Evolutionary conservation across 2,329 filamentous ascomycete genomes (phyloP).

Genomic region (Colletotrichum caudatum): DNA sequence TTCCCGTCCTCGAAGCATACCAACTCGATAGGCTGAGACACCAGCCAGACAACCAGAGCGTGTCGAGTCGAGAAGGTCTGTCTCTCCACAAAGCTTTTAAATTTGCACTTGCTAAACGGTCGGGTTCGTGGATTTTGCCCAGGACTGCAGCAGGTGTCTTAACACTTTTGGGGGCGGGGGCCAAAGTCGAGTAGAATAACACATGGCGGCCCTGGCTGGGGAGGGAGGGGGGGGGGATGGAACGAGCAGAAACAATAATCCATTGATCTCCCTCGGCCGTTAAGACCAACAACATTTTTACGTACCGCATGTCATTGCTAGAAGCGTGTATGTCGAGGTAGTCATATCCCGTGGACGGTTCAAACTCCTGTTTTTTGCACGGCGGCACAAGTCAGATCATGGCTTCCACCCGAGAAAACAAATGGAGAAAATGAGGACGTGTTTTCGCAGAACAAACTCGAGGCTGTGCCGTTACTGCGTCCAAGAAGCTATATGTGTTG

Average conservation of each 20-base stretch:
- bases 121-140: constrained; percentile 1
- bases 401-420: constrained; percentile 16
- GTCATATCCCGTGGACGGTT: constrained; percentile 66
- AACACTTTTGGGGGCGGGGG: constrained; percentile 20
- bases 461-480: constrained; percentile 33
- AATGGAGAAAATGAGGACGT: constrained; percentile 19
- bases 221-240: not conserved
- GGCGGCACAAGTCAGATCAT: constrained; percentile 46
- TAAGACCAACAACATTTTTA: constrained; percentile 45
- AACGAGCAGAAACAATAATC: constrained; percentile 5
- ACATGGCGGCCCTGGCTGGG: constrained; percentile 15
- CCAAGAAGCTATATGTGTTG: constrained; percentile 16
- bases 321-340: constrained; percentile 65
- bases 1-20: constrained; percentile 1
- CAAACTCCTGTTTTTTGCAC: constrained; percentile 64
- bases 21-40: constrained; percentile 16
- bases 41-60: constrained; percentile 4
- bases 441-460: constrained; percentile 27
- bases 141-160: constrained; percentile 15
- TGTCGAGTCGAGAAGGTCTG: constrained; percentile 14
- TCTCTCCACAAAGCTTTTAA: constrained; percentile 13
- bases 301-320: constrained; percentile 67
- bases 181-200: constrained; percentile 36
- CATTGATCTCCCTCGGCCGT: constrained; percentile 8
- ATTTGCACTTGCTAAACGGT: constrained; percentile 13